Conservation (phyloP, 2,329 filamentous ascomycete species). For the Pezicula neosporulosa region DNA sequence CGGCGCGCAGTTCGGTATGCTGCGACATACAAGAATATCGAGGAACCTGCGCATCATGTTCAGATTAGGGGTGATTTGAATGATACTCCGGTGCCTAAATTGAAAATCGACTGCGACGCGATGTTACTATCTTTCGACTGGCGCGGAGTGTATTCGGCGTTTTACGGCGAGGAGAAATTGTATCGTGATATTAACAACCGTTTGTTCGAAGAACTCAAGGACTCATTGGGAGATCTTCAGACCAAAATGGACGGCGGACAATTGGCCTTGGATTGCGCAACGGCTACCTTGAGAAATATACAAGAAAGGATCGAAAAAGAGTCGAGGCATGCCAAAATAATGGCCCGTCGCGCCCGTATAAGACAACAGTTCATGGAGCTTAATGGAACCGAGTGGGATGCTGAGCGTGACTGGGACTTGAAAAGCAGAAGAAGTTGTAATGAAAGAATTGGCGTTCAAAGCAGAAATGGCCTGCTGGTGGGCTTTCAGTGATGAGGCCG, state of each 20-base stretch:
- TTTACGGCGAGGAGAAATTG: constrained; percentile 8
- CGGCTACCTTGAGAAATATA: constrained; percentile 2
- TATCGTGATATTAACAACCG: constrained; percentile 1
- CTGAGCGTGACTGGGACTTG: constrained; percentile 4
- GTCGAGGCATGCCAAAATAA: constrained; percentile 1
- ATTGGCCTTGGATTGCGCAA: constrained; percentile 1
- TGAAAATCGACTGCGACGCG: constrained; percentile 2
- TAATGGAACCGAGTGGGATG: not conserved
- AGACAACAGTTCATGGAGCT: constrained; percentile 1
- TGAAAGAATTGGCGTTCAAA: not conserved
- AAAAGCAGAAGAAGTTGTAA: not conserved
- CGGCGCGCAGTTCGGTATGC: not conserved
- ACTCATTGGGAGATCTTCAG: constrained; percentile 2
- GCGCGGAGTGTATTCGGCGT: constrained; percentile 6
- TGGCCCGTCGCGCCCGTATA: constrained; percentile 8
- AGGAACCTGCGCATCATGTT: constrained; percentile 2
- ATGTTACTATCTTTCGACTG: constrained; percentile 7
- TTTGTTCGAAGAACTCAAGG: constrained; percentile 1
- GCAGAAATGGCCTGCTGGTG: constrained; percentile 2
- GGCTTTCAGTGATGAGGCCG: not conserved
- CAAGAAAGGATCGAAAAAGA: constrained; percentile 3
- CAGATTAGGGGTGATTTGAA: constrained; percentile 10
- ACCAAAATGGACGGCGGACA: constrained; percentile 3
- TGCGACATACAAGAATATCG: not conserved
- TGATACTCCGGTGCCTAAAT: constrained; percentile 8